Conservation (phyloP, 768 basidiomycete genomes). For the Agrocybe pediades region DNA sequence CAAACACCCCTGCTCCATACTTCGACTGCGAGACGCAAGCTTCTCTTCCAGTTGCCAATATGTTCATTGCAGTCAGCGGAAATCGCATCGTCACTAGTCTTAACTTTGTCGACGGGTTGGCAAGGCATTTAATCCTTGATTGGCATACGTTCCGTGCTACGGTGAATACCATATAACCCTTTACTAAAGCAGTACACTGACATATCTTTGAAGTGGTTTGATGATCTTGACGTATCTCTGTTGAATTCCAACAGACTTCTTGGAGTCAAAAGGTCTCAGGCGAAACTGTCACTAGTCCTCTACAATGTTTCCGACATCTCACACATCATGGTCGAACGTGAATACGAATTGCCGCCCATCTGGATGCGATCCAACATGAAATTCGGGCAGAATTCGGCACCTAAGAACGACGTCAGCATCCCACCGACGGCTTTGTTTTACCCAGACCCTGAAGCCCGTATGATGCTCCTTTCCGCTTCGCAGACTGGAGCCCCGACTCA, state of each 20-base stretch:
- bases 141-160: slow-evolving; percentile 50
- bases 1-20: slow-evolving; percentile 37
- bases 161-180: slow-evolving; percentile 28
- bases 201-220: slow-evolving; percentile 43
- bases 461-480: slow-evolving; percentile 50
- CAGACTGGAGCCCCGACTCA: slow-evolving; percentile 35
- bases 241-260: slow-evolving; percentile 47
- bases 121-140: slow-evolving; percentile 49
- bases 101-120: slow-evolving; percentile 39
- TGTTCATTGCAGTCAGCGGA: slow-evolving; percentile 42
- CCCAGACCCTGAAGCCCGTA: slow-evolving; percentile 50
- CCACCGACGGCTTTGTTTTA: slow-evolving; percentile 55
- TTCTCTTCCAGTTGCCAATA: slow-evolving; percentile 32
- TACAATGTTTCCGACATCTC: slow-evolving; percentile 49
- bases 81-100: slow-evolving; percentile 44
- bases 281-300: slow-evolving; percentile 40
- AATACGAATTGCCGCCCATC: slow-evolving; percentile 57
- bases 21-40: slow-evolving; percentile 44
- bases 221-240: slow-evolving; percentile 48
- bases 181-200: background rate
- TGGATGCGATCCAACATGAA: slow-evolving; percentile 50
- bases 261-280: slow-evolving; percentile 38
- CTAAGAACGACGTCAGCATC: slow-evolving; percentile 34
- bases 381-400: slow-evolving; percentile 50
- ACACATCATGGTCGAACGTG: slow-evolving; percentile 43